Evolutionary conservation across 225 moss, liverwort and hornwort genomes (phyloP).

Genomic region (Asterella californica): DNA sequence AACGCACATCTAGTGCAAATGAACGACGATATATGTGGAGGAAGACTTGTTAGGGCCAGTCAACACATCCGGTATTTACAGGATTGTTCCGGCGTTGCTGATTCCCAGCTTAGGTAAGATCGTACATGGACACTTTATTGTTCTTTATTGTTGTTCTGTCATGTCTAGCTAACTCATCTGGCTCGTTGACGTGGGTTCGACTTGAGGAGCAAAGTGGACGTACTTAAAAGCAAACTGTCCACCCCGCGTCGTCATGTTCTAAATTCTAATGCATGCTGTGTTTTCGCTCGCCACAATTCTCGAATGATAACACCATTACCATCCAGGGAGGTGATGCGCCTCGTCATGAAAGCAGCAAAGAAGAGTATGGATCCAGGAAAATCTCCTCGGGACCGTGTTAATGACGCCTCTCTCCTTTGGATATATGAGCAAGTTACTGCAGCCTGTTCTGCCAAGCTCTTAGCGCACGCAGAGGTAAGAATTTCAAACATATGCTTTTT

Average conservation of each 20-base stretch:
- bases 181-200: neutral
- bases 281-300: neutral
- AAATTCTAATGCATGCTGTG: neutral
- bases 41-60: conserved; percentile 62
- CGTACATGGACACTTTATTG: neutral
- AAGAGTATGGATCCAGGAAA: conserved; percentile 42
- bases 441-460: conserved; percentile 66
- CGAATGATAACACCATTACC: neutral
- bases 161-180: neutral
- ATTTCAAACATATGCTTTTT: neutral
- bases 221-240: neutral
- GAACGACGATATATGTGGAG: conserved; percentile 49
- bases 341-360: conserved; percentile 69
- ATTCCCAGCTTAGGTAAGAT: conserved; percentile 67
- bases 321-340: conserved; percentile 64
- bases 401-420: conserved; percentile 52
- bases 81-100: conserved; percentile 62
- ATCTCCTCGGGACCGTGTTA: conserved; percentile 37
- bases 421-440: conserved; percentile 79
- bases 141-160: neutral
- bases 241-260: neutral
- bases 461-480: conserved; percentile 76
- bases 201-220: neutral
- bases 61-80: conserved; percentile 77
- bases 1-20: conserved; percentile 75